Percentiles rank a stretch among this genome's conserved stretches.
Conservation (phyloP, 2,329 filamentous ascomycete species). For the Xylaria arbuscula region DNA sequence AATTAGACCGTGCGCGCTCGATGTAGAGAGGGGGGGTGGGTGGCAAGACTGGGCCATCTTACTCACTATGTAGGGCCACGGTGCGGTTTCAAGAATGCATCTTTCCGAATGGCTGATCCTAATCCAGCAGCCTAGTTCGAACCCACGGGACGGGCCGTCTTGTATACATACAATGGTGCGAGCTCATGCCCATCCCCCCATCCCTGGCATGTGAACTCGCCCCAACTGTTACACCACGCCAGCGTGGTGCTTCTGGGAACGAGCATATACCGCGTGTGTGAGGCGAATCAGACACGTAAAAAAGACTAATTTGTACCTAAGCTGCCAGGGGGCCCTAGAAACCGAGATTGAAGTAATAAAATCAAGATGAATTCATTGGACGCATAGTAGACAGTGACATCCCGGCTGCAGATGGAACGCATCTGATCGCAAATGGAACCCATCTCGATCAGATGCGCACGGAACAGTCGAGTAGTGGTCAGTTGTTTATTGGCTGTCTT, state of each 20-base stretch:
- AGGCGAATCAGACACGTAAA: conserved; percentile 29
- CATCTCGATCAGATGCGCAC: conserved; percentile 28
- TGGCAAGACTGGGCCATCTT: conserved; percentile 19
- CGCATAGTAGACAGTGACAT: conserved; percentile 44
- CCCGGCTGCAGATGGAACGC: conserved; percentile 35
- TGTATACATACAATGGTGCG: conserved; percentile 26
- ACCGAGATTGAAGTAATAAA: conserved; percentile 39
- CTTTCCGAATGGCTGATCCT: conserved; percentile 10
- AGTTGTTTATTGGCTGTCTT: conserved; percentile 27
- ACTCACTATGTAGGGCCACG: conserved; percentile 34
- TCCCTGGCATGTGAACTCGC: conserved; percentile 11
- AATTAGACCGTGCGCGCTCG: conserved; percentile 29
- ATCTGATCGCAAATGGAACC: conserved; percentile 23
- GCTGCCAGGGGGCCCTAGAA: conserved; percentile 38
- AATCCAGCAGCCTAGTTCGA: conserved; percentile 13
- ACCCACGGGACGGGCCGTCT: conserved; percentile 19
- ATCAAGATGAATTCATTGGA: conserved; percentile 45
- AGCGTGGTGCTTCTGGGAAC: conserved; percentile 22
- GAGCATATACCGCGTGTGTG: conserved; percentile 21
- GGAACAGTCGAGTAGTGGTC: conserved; percentile 17
- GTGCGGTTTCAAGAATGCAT: conserved; percentile 30
- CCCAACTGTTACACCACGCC: conserved; percentile 25
- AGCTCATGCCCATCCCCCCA: conserved; percentile 5
- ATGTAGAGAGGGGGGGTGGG: conserved; percentile 18
- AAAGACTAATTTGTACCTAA: conserved; percentile 36